These are phyloP conservation scores for Euphorbia tirucalli DNA, from an alignment of 345 rosid species.

Conservation along the genomic window DNA sequence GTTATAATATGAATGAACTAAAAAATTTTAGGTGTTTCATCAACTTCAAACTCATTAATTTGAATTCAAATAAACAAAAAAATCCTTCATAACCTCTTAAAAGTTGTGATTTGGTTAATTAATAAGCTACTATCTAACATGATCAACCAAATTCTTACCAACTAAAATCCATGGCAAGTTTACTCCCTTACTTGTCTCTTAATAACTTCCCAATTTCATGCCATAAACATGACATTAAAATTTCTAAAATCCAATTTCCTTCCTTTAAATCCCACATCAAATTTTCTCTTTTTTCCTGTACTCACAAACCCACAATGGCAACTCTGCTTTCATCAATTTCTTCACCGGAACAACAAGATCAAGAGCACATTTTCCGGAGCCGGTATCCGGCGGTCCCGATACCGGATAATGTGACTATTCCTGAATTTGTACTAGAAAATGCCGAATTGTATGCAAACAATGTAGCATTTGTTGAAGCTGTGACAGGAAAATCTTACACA, in stretches of 20 bases:
- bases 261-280: slow-evolving; percentile 22
- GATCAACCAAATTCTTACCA: slow-evolving; percentile 35
- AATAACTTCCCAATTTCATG: slow-evolving; percentile 24
- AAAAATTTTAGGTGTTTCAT: no score
- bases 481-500: slow-evolving; percentile 65
- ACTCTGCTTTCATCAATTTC: background rate
- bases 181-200: slow-evolving; percentile 15
- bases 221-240: slow-evolving; percentile 17
- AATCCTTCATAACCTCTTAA: background rate
- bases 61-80: no score
- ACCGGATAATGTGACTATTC: slow-evolving; percentile 60
- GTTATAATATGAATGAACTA: no score
- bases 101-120: background rate
- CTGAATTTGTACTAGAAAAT: slow-evolving; percentile 79
- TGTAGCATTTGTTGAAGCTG: slow-evolving; percentile 82
- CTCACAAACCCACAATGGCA: slow-evolving; percentile 17
- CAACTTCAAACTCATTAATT: no score
- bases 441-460: slow-evolving; percentile 63
- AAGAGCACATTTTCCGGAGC: slow-evolving; percentile 60
- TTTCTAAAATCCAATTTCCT: background rate
- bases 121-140: background rate
- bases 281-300: background rate
- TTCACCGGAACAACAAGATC: slow-evolving; percentile 17
- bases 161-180: slow-evolving; percentile 19
- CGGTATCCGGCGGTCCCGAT: slow-evolving; percentile 54